Base-by-base conservation (phyloP, 2,329 filamentous ascomycete species). In the Nigrospora osmanthi region DNA sequence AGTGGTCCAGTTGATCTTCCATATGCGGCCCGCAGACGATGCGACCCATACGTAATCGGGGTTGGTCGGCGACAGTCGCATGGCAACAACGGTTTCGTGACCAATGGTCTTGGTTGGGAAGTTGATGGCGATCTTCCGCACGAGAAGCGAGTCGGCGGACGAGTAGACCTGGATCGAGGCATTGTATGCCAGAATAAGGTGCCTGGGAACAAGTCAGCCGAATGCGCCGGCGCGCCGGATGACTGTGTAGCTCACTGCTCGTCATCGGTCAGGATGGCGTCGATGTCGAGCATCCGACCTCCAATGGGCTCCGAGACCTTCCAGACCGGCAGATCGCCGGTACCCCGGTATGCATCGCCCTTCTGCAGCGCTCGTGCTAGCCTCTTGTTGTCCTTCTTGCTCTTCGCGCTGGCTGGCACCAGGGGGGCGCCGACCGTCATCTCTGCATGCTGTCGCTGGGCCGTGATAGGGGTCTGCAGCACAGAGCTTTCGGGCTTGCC, bases 81-180 rank as follows among this genome's bases (percentile, higher is more conserved):
- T 70, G 13, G 67, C 67, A 43, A 72, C 64, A 41, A 75, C 66
- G 44, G 60, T 58, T 38, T 61, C 54, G 38, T 47, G 50, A n/a
- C 54, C 49, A n/a, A 52, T 54, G 9, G 59, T 55, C 12, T 50
- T 44, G 14, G 52, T 54, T 41, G 54, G 49, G 17, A 55, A 64
- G 58, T 53, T 70, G 52, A 83, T 68, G 12, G 76, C 68, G 40
- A 96, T 83, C 45, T 81, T 80, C 53, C 88, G 82, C 38, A 88
- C 72, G 17, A 94, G 78, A 41, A 94, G 77, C 2, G 93, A 97
- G 44, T 89, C 89, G 51, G 79, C 72, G 30, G 87, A 80, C 2
- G 87, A 86, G 64, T 93, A 95, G 23, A 95, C 76, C 60, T 89
- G 85, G 44, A 96, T 72, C 11, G 84, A 83, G 28, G 79, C 83